Evolutionary conservation across 2,329 filamentous ascomycete genomes (phyloP), one percentile per base, ranked within the genome.

Genomic region (Xylariaceae sp.): DNA sequence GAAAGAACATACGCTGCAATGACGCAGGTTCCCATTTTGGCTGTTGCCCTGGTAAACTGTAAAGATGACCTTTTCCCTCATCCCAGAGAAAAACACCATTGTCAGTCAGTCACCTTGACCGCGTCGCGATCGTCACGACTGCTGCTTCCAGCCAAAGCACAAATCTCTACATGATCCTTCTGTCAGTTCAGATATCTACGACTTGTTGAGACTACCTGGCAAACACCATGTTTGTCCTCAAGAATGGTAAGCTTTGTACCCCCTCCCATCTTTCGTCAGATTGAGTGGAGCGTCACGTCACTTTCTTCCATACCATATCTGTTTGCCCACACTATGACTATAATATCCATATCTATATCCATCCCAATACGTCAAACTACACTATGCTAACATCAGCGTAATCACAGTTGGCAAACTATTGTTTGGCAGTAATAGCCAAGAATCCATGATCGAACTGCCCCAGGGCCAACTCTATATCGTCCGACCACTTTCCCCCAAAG

Each of bases 391-490:
- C 41, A 14, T 34, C 26, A 14, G 26, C 41, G 28, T 34, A n/a
- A 4, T n/a, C 17, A 31, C 71, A 96, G 92, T 96, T 67, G 90
- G 91, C 77, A 97, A 96, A 78, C 88, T 95, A 71, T 87, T 98
- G 72, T 98, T 98, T 74, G 92, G 96, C 72, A 86, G 83, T 60
- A 86, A 85, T 69, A 91, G 87, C 73, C 94, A 97, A 75, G 93
- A 98, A 79, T 90, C 92, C 44, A 87, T 99, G 72, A 92, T 96
- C 76, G 93, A 98, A 73, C 88, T 99, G 39, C 87, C 93, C 14
- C 92, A 98, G 75, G 95, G 95, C 72, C 93, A 98, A 76, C 91
- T 99, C 40, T 99, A 97, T 76, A 89, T 99, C 66, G 95, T 99
- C 68, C 91, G 95, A 68, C 95, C 95, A 9, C 85, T 92, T 46